Evolutionary conservation across 352 stramenopile genomes (phyloP).

Genomic region (Paralagenidium karlingii): DNA sequence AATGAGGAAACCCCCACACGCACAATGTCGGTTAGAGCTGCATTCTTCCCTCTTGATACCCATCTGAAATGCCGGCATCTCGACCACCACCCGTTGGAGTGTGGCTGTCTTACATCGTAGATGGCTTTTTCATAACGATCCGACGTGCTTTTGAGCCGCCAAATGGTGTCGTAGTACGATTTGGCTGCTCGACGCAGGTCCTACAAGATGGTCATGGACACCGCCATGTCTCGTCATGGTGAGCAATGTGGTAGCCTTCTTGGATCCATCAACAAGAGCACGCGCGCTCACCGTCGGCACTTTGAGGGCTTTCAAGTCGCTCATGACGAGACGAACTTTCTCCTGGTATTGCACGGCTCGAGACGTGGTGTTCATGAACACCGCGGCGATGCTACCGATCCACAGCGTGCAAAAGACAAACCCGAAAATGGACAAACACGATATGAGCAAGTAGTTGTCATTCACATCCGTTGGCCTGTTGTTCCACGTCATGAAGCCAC

Average conservation of each 20-base stretch:
- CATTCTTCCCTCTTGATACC: no score
- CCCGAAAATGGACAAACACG: conserved; percentile 23
- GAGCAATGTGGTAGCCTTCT: no score
- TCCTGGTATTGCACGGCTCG: conserved; percentile 45
- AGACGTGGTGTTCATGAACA: conserved; percentile 27
- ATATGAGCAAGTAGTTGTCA: conserved; percentile 25
- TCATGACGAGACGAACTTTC: conserved; percentile 47
- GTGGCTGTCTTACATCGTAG: no score
- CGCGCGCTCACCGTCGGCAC: no score
- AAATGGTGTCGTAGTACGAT: conserved; percentile 50
- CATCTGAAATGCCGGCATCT: no score
- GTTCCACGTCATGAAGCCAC: background rate
- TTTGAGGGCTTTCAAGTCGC: conserved; percentile 43
- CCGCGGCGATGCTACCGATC: conserved; percentile 33
- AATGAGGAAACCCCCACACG: background rate
- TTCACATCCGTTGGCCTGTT: no score
- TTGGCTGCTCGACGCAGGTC: conserved; percentile 38
- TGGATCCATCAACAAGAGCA: background rate
- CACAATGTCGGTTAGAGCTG: no score
- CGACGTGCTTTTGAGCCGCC: conserved; percentile 54
- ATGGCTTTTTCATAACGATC: conserved; percentile 54
- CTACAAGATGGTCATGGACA: no score
- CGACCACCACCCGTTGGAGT: no score
- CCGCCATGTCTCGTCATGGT: background rate
- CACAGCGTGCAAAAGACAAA: conserved; percentile 40